phyloP scores from a whole-genome alignment of 495 filamentous ascomycete species.

The Xylaria cubensis region DNA sequence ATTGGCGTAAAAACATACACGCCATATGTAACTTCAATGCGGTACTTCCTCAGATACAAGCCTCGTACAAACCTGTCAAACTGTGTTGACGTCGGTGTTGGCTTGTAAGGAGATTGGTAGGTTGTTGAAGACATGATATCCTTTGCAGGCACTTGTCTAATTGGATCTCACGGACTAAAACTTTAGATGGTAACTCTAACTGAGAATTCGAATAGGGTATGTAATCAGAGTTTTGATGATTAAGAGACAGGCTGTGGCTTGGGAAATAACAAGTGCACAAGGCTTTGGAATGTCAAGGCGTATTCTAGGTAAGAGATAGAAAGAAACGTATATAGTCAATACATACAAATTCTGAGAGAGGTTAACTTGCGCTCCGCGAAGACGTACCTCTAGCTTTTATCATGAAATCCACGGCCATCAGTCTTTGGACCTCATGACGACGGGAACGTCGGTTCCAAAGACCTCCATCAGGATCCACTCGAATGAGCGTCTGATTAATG shows the following conservation, averaged over 20 bases:
- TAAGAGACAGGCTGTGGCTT: neutral
- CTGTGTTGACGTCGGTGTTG: constrained; percentile 26
- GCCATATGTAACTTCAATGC: constrained; percentile 54
- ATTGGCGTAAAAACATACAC: constrained; percentile 56
- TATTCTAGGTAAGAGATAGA: neutral
- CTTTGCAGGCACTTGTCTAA: neutral
- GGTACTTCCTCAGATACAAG: constrained; percentile 57
- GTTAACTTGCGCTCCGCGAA: neutral
- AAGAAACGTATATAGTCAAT: neutral
- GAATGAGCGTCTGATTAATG: neutral
- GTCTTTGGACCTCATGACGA: neutral
- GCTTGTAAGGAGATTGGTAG: constrained; percentile 23
- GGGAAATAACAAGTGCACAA: neutral
- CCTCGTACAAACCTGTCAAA: constrained; percentile 38
- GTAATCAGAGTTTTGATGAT: neutral
- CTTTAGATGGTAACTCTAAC: neutral
- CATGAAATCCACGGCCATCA: neutral
- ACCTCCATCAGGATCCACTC: constrained; percentile 3
- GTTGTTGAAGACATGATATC: constrained; percentile 17
- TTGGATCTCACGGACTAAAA: neutral
- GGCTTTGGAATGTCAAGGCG: neutral
- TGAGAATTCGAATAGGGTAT: neutral
- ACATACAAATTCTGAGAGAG: neutral
- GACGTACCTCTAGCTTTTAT: constrained; percentile 17
- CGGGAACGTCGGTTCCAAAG: constrained; percentile 6